phyloP scores from a whole-genome alignment of 345 rosid genomes.

The Camelina sativa region DNA sequence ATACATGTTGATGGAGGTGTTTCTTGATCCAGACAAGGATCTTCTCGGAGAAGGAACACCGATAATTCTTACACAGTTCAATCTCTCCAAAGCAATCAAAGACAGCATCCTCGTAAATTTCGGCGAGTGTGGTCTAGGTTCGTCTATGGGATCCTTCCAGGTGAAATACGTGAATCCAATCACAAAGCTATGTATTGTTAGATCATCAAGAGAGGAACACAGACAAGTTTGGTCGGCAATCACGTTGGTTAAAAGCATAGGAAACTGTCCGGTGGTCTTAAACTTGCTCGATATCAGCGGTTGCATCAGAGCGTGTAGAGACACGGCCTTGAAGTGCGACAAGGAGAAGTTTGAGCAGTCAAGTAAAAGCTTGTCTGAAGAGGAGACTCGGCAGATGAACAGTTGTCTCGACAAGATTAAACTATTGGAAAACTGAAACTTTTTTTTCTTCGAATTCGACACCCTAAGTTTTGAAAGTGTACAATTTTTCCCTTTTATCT shows the following conservation, averaged over 20 bases:
- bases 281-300: constrained; percentile 77
- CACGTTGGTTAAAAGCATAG: constrained; percentile 68
- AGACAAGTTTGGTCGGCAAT: constrained; percentile 80
- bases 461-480: constrained; percentile 14
- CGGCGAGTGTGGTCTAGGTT: constrained; percentile 79
- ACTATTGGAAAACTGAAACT: constrained; percentile 49
- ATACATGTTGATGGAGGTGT: constrained; percentile 75
- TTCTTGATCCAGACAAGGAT: constrained; percentile 70
- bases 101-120: constrained; percentile 73
- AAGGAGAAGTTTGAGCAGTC: constrained; percentile 68
- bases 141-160: constrained; percentile 68
- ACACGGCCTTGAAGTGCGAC: constrained; percentile 76
- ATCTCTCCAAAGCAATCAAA: constrained; percentile 62
- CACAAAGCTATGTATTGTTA: constrained; percentile 69
- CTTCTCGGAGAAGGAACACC: constrained; percentile 55
- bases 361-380: constrained; percentile 54
- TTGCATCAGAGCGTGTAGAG: constrained; percentile 69
- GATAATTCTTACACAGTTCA: constrained; percentile 66
- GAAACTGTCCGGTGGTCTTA: constrained; percentile 64
- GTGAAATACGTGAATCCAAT: constrained; percentile 79
- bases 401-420: constrained; percentile 71
- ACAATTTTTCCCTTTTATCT: background rate
- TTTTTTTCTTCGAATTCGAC: constrained; percentile 12
- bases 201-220: constrained; percentile 75
- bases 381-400: constrained; percentile 59